phyloP scores from a whole-genome alignment of 345 rosid species.

The Camelina neglecta region DNA sequence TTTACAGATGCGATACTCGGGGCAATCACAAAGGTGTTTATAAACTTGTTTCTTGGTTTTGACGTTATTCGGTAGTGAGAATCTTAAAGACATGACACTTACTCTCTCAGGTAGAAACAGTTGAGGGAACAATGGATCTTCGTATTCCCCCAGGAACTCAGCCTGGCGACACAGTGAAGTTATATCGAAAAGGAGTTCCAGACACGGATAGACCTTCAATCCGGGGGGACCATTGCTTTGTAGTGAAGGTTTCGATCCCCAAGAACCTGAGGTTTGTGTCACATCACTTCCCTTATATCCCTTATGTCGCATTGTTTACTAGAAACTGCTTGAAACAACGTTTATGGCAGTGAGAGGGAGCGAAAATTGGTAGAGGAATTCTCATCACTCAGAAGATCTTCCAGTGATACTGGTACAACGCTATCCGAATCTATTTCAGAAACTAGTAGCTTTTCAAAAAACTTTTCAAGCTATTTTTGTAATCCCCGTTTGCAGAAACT shows the following conservation, averaged over 20 bases:
- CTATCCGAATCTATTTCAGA: not conserved
- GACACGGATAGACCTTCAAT: conserved; percentile 69
- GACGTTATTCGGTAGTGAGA: conserved; percentile 10
- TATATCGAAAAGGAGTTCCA: conserved; percentile 77
- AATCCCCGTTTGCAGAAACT: conserved; percentile 21
- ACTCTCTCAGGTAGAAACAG: conserved; percentile 76
- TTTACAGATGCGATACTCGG: conserved; percentile 90
- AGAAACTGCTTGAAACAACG: conserved; percentile 17
- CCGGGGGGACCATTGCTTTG: conserved; percentile 86
- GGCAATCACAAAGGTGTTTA: conserved; percentile 60
- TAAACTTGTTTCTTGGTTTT: conserved; percentile 15
- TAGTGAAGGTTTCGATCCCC: conserved; percentile 78
- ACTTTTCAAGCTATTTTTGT: not conserved
- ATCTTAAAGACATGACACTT: conserved; percentile 15
- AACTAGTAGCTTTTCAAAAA: not conserved
- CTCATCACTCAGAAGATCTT: conserved; percentile 56
- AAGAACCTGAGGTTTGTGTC: conserved; percentile 64
- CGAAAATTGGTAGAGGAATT: conserved; percentile 68
- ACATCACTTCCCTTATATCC: conserved; percentile 6
- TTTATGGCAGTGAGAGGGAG: conserved; percentile 62
- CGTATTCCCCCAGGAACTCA: conserved; percentile 79
- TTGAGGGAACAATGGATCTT: conserved; percentile 78
- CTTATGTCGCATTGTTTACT: not conserved
- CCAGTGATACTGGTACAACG: conserved; percentile 46
- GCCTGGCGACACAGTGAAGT: conserved; percentile 76